Evolutionary conservation across 163 green algal species (phyloP), one percentile per base, ranked within the genome.

Genomic region (Scenedesmus sp.): DNA sequence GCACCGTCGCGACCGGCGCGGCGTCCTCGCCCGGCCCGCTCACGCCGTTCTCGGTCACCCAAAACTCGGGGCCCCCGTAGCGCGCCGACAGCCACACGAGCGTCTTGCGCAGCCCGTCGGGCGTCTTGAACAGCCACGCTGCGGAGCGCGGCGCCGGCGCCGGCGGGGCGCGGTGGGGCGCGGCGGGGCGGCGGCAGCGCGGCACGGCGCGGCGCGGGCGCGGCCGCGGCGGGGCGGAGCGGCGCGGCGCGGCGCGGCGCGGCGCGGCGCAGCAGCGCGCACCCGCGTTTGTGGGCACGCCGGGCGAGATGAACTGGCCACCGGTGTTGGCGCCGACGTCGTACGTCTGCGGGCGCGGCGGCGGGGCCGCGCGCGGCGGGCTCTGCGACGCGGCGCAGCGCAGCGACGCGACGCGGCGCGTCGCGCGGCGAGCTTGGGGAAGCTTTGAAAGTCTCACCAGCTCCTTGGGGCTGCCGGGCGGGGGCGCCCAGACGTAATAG

Each of bases 11-110:
- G 24, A 58, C 28, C 13, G 15, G 18, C 60, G 54, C 64, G 14
- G 3, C 26, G 14, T 72, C 70, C 44, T 84, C 78, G 2, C 33
- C 62, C 31, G 57, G 63, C 4, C 54, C 64, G 54, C 56, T 66
- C 45, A 80, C 69, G 26, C 81, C 81, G 51, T 84, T 86, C 75
- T 86, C 81, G 1, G 75, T 84, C 26, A 83, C 74, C 53, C 62
- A 67, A 62, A 86, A 85, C 64, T 86, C 65, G 14, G 75, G 79
- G 33, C 54, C 63, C 15, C 60, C 20, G n/a, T 84, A 86, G 22
- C 81, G 54, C 45, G 71, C 62, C 18, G 74, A 33, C 45, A 86
- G 75, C 81, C 81, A 86, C n/a, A 66, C 54, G 48, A 86, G 62
- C 0, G 69, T 75, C 31, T 83, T 78, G 33, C 81, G 54, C 60